These are phyloP conservation scores for Trichosporon asahii DNA, from an alignment of 1,284 basidiomycete species.

Conservation along the genomic window DNA sequence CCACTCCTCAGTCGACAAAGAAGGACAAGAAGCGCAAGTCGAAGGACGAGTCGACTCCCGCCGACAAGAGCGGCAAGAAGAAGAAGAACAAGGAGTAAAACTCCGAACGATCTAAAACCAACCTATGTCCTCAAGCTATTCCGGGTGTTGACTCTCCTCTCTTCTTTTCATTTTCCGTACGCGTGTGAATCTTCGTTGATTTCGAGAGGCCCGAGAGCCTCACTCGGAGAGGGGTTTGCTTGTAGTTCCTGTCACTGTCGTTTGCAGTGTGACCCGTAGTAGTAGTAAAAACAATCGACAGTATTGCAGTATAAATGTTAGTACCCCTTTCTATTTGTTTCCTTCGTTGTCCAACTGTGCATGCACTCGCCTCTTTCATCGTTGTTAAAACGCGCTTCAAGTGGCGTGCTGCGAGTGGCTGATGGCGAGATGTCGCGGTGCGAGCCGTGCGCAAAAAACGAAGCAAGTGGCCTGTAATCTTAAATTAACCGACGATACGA, in stretches of 20 bases:
- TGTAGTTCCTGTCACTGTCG: background rate
- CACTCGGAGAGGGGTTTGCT: background rate
- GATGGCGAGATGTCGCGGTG: background rate
- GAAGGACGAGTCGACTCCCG: conserved; percentile 1
- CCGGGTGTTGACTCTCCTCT: background rate
- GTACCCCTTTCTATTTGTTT: background rate
- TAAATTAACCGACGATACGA: background rate
- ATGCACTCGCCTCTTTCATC: background rate
- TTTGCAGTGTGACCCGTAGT: background rate
- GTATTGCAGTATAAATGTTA: background rate
- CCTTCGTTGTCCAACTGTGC: background rate
- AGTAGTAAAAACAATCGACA: background rate
- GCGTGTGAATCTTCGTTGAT: background rate
- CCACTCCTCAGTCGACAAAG: conserved; percentile 23
- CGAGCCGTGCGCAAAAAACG: background rate
- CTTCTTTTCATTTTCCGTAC: background rate
- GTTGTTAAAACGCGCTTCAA: background rate
- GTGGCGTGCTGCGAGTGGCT: background rate
- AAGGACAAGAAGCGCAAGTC: conserved; percentile 33
- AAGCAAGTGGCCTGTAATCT: background rate
- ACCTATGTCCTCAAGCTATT: conserved; percentile 3
- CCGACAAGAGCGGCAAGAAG: background rate
- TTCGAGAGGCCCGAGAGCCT: background rate
- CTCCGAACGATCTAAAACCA: background rate
- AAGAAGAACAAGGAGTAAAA: conserved; percentile 15